Percentiles rank a stretch among this genome's conserved stretches.
These are phyloP conservation scores for Tolypocladium cylindrosporum DNA, from an alignment of 2,329 filamentous ascomycete species.

Conservation along the genomic window DNA sequence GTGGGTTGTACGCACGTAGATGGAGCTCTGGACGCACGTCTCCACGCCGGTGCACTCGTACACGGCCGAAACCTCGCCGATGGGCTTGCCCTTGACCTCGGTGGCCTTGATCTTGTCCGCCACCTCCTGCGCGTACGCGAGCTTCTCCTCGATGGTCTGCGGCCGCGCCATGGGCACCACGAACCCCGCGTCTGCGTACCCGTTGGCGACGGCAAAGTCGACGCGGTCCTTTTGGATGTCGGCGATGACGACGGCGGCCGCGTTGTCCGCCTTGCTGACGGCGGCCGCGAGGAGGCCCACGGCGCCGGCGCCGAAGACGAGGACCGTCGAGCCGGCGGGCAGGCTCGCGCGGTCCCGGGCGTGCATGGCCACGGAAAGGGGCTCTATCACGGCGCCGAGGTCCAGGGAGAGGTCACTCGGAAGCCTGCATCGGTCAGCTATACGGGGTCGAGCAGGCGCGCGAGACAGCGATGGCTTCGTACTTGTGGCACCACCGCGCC, in stretches of 20 bases:
- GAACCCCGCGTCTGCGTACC: constrained; percentile 43
- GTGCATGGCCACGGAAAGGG: constrained; percentile 50
- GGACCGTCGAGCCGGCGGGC: constrained; percentile 28
- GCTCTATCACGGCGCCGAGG: constrained; percentile 48
- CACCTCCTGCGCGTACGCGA: constrained; percentile 38
- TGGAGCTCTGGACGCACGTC: constrained; percentile 62
- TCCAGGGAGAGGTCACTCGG: constrained; percentile 37
- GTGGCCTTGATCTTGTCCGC: constrained; percentile 31
- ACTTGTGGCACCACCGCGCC: constrained; percentile 46
- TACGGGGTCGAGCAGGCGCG: not conserved
- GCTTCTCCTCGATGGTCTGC: constrained; percentile 40
- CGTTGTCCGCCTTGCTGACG: constrained; percentile 40
- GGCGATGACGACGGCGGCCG: constrained; percentile 38
- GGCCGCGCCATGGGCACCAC: constrained; percentile 39
- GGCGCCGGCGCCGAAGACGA: constrained; percentile 52
- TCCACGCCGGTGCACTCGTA: constrained; percentile 77
- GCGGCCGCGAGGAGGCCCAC: constrained; percentile 50
- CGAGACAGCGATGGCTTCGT: constrained; percentile 9
- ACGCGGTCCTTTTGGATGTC: constrained; percentile 47
- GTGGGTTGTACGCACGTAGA: constrained; percentile 43
- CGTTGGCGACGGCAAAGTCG: constrained; percentile 44
- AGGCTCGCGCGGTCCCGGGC: constrained; percentile 37
- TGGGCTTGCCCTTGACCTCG: constrained; percentile 28
- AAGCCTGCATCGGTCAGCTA: constrained; percentile 22
- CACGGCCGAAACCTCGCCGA: constrained; percentile 56